Evolutionary conservation across 2,329 filamentous ascomycete genomes (phyloP), one percentile per base, ranked within the genome.

Genomic region (Penicillium hesseltinei): DNA sequence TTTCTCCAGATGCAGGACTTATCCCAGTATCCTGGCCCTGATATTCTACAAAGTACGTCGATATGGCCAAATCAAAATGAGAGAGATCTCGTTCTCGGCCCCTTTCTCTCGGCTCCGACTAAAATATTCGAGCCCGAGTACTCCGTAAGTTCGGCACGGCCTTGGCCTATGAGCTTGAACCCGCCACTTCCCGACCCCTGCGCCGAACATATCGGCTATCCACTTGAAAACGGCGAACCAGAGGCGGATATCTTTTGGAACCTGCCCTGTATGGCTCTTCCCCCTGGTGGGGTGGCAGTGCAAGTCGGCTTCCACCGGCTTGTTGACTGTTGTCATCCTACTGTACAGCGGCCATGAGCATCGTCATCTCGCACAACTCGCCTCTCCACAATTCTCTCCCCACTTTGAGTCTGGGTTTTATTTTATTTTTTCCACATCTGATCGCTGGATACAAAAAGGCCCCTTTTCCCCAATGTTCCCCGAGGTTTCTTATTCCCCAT

Each of bases 291-390:
- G 50, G 42, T 62, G 57, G 36, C 61, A 51, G 55, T 61, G 55
- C 53, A 43, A 60, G 48, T 65, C 62, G 64, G 57, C 55, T 62
- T 65, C 60, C 61, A 57, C 62, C 63, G 66, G 60, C 54, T 60
- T 45, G 36, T 57, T 61, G 58, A 43, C 46, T 57, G 57, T 35
- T 52, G 39, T 13, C 29, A 31, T 15, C 10, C 43, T 45, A 11
- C 9, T 46, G 7, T 21, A 10, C 15, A n/a, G 31, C 46, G 43
- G 47, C 48, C 46, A 51, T 56, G 56, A 43, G 17, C 42, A 60
- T 59, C 62, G 59, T 64, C 61, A 62, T 57, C 46, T 48, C 52
- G 54, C 51, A 29, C 51, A 53, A 51, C 31, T 59, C 21, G 43
- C 35, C 60, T 65, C 62, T 64, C 63, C 64, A 65, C 60, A 60